These are phyloP conservation scores for Acanthamoeba quina DNA, from an alignment of 208 protist genomes.

Conservation along the genomic window DNA sequence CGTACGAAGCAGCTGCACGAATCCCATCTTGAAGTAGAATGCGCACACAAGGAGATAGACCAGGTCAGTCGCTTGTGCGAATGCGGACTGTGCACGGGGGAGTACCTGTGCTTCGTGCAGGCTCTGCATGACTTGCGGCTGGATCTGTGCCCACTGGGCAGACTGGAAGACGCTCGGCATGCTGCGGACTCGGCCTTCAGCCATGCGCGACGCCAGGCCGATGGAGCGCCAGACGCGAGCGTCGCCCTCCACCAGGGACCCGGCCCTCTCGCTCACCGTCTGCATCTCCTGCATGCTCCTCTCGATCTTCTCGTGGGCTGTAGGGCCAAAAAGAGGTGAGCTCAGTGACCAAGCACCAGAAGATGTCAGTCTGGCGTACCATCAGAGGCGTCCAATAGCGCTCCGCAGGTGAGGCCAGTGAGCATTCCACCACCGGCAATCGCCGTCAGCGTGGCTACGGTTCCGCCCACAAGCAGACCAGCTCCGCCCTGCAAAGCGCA, in stretches of 20 bases:
- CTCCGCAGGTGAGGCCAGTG: conserved; percentile 20
- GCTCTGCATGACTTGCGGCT: neutral
- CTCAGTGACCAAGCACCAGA: neutral
- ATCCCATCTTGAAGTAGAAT: neutral
- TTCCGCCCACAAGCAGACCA: conserved; percentile 24
- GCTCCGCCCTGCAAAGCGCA: neutral
- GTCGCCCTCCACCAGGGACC: conserved; percentile 10
- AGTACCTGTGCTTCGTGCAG: neutral
- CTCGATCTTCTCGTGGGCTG: conserved; percentile 60
- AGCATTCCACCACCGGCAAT: conserved; percentile 33
- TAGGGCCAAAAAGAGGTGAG: no score
- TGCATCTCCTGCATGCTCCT: conserved; percentile 41
- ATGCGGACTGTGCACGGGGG: no score
- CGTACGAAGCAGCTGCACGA: conserved; percentile 22
- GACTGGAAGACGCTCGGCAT: conserved; percentile 42
- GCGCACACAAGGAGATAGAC: neutral
- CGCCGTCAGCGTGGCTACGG: conserved; percentile 9
- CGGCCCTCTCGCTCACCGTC: neutral
- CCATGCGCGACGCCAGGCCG: neutral
- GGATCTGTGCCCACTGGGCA: neutral
- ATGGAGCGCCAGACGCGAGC: conserved; percentile 39
- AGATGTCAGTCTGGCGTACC: neutral
- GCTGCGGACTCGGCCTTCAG: neutral
- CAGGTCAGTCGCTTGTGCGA: neutral
- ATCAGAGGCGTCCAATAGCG: conserved; percentile 37